Conservation (phyloP, 2,329 filamentous ascomycete species). For the Coniochaeta sp. region DNA sequence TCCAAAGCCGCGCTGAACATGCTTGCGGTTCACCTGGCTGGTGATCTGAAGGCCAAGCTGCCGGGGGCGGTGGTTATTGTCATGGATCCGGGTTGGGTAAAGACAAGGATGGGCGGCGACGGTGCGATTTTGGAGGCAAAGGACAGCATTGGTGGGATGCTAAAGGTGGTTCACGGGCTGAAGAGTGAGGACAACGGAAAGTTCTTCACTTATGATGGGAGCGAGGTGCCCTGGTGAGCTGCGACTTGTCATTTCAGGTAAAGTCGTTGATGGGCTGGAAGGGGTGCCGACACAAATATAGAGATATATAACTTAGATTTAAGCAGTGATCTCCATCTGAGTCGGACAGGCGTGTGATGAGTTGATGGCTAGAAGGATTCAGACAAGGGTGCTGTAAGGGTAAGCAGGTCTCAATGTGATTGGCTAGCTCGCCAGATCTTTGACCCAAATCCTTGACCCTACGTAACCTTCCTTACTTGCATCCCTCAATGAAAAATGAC, state of each 20-base stretch:
- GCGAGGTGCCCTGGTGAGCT: constrained; percentile 16
- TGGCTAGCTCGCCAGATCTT: not conserved
- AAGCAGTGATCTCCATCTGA: too few relatives aligned
- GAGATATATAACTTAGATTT: too few relatives aligned
- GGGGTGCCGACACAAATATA: not conserved
- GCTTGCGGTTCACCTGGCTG: constrained; percentile 15
- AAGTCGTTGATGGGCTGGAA: not conserved
- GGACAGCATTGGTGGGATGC: constrained; percentile 39
- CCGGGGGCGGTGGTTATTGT: constrained; percentile 18
- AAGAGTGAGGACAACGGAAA: constrained; percentile 41
- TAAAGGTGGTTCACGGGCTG: constrained; percentile 66
- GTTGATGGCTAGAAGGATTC: not conserved
- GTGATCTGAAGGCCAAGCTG: constrained; percentile 16
- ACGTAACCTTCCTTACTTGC: not conserved
- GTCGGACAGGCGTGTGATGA: too few relatives aligned
- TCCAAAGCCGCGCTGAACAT: constrained; percentile 27
- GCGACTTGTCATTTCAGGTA: not conserved
- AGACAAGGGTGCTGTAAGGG: not conserved
- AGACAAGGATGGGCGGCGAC: constrained; percentile 23
- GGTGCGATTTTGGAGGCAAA: constrained; percentile 17
- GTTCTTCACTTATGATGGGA: constrained; percentile 15
- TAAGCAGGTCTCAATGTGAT: not conserved
- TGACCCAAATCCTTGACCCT: not conserved
- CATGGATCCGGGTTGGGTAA: constrained; percentile 26
- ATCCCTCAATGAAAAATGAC: too few relatives aligned